Base-by-base conservation (phyloP, 2,329 filamentous ascomycete genomes). In the Cryphonectria japonica region DNA sequence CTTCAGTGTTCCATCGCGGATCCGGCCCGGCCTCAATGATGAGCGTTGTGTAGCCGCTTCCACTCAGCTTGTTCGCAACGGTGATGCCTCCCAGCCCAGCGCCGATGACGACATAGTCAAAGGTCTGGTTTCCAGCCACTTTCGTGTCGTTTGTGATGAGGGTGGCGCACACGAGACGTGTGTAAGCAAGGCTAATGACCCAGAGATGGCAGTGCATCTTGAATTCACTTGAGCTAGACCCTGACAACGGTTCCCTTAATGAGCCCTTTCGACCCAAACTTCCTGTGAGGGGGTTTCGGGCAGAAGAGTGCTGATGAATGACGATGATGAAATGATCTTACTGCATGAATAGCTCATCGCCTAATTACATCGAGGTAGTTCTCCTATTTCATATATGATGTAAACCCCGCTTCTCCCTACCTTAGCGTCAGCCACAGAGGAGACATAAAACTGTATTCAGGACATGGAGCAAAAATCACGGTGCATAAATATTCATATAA, bases 1-100 rank as follows among this genome's bases (percentile, higher is more conserved):
- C 63, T 6, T 57, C 73, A n/a, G 71, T 50, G 52, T 75, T 76
- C 75, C 75, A 76, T 7, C 72, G 70, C 1, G 68, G 71, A 62
- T 77, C 75, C 1, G 76, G 75, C 1, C 76, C 75, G 9, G 75
- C 76, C 52, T 77, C 76, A 22, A 77, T 72, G 37, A 77, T 69
- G 3, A 77, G 73, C 1, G 74, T 75, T 6, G 75, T 72, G 66
- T 74, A 71, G 43, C 75, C 74, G 32, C 69, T 59, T 1, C 67
- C 73, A 63, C 76, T 77, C 14, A 77, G 73, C 71, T 74, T 64
- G 19, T 64, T 73, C 3, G 41, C 69, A 3, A 73, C 41, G 1
- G 39, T 67, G 19, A 71, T 60, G 54, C 72, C 72, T 2, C 68
- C 67, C 41, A 74, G 71, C 8, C 72, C 72, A 2, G 72, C 72